Evolutionary conservation across 352 stramenopile species (phyloP), one percentile per base, ranked within the genome.

Genomic region (Phytophthora crassamura): DNA sequence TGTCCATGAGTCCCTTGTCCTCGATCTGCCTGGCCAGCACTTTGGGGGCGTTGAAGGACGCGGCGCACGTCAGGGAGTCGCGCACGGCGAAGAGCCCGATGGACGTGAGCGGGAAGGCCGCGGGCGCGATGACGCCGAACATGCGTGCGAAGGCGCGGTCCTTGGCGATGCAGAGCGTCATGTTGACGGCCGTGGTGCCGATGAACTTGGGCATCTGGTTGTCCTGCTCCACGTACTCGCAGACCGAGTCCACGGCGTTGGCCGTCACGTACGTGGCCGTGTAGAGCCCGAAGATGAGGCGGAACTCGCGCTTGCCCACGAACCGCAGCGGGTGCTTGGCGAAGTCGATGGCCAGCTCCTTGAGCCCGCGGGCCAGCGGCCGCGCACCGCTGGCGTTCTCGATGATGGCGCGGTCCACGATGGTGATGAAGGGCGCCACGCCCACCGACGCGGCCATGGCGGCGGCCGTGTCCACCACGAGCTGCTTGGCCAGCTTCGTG

Each of bases 281-380:
- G 77, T 98, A 98, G 32, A 98, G 83, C 3, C 89, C 89, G 59
- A 91, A 98, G 46, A 98, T 89, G 58, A 97, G 76, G 16, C 88
- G 66, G 65, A 98, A 97, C 74, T 97, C 90, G 32, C 88, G 87
- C 52, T 88, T 87, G 56, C 84, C 80, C 40, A 97, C 47, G 60
- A 98, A 97, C 54, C 80, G 72, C 25, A 97, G 58, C 28, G 89
- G 89, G 47, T 91, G 76, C 28, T 74, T 74, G 36, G 90, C 35
- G 39, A 94, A 91, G 39, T 84, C 64, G 5, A 69, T 28, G 38
- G 74, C 75, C 7, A 94, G 74, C 54, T 93, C 77, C 43, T 86
- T 88, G 35, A 97, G 60, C 15, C 80, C 80, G n/a, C 63, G 60
- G 18, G 71, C 76, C 22, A 97, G 75, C 15, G 80, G 73, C 0